Evolutionary conservation across 2,329 filamentous ascomycete genomes (phyloP).

Genomic region (Aspergillus glaucus): DNA sequence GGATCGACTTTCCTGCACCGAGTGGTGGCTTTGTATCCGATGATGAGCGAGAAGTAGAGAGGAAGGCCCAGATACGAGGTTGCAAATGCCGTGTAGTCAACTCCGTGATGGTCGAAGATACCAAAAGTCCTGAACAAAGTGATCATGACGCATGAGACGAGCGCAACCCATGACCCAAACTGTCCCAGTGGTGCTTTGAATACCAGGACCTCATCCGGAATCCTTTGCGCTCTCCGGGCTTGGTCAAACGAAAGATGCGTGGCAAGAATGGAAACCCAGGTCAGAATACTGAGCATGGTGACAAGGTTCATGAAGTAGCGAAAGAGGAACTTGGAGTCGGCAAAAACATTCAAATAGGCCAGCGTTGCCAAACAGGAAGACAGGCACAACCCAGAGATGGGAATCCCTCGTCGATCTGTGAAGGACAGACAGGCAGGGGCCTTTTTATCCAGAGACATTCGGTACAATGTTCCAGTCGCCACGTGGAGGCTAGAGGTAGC

Average conservation of each 20-base stretch:
- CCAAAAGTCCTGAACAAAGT: conserved; percentile 74
- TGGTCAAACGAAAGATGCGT: conserved; percentile 61
- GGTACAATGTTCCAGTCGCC: conserved; percentile 64
- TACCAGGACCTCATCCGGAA: conserved; percentile 50
- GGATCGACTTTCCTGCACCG: conserved; percentile 51
- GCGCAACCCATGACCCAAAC: conserved; percentile 59
- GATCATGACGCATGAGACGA: conserved; percentile 65
- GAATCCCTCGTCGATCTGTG: conserved; percentile 64
- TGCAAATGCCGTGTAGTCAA: conserved; percentile 67
- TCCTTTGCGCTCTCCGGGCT: conserved; percentile 54
- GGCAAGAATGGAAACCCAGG: conserved; percentile 62
- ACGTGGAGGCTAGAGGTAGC: conserved; percentile 72
- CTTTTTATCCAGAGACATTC: conserved; percentile 63
- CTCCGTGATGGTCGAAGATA: conserved; percentile 54
- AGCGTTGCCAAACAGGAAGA: conserved; percentile 58
- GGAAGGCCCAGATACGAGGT: conserved; percentile 71
- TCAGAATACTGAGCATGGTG: conserved; percentile 60
- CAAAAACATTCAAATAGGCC: conserved; percentile 59
- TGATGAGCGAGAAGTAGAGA: conserved; percentile 61
- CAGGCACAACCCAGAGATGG: conserved; percentile 57
- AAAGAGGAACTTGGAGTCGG: conserved; percentile 53
- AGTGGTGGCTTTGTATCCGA: conserved; percentile 57
- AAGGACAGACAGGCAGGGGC: conserved; percentile 64
- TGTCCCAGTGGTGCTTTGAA: conserved; percentile 66
- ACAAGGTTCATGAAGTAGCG: conserved; percentile 60